Conservation (phyloP, 805 yeast genomes). For the Kregervanrija delftensis region DNA sequence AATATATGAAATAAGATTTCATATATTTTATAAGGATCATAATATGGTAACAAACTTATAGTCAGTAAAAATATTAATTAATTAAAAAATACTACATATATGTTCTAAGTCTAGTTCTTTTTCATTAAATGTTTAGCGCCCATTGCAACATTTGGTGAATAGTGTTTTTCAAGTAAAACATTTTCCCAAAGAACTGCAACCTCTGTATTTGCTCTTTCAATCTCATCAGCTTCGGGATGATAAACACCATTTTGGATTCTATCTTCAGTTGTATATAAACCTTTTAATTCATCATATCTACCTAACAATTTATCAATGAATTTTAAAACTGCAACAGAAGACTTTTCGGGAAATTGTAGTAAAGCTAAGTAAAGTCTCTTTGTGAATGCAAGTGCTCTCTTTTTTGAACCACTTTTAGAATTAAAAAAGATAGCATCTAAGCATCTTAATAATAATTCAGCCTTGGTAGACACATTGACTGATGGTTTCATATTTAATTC, state of each 20-base stretch:
- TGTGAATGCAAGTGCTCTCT: slow-evolving; percentile 72
- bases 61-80: no score
- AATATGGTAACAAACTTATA: no score
- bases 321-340: slow-evolving; percentile 69
- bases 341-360: slow-evolving; percentile 81
- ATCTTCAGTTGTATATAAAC: slow-evolving; percentile 84
- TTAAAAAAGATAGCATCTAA: slow-evolving; percentile 78
- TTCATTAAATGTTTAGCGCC: slow-evolving; percentile 43
- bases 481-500: slow-evolving; percentile 43
- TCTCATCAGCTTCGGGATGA: slow-evolving; percentile 54
- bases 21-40: not conserved
- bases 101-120: slow-evolving; percentile 11
- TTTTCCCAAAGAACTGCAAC: slow-evolving; percentile 92
- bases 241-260: slow-evolving; percentile 76
- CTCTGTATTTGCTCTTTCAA: slow-evolving; percentile 75
- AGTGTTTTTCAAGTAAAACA: slow-evolving; percentile 71
- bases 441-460: slow-evolving; percentile 72
- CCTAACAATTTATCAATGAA: slow-evolving; percentile 71
- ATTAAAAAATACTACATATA: no score
- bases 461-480: slow-evolving; percentile 82
- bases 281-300: slow-evolving; percentile 63
- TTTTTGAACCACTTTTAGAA: slow-evolving; percentile 57
- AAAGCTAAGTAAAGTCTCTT: slow-evolving; percentile 66
- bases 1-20: no score
- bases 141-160: slow-evolving; percentile 71